Conservation (phyloP, 2,329 filamentous ascomycete genomes). For the Magnaporthiopsis poae region DNA sequence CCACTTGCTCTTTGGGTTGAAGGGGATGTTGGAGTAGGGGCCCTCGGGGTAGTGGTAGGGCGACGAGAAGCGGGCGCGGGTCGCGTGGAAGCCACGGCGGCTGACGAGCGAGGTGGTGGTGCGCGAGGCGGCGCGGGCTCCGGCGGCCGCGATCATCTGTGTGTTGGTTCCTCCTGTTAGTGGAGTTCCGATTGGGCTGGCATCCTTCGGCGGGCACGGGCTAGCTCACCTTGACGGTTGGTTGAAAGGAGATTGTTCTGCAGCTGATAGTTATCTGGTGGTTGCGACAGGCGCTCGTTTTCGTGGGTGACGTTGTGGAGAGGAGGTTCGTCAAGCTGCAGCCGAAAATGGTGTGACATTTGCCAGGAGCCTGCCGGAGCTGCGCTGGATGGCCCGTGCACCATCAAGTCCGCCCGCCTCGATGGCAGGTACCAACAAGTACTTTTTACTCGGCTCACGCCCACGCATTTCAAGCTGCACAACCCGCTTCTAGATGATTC, state of each 20-base stretch:
- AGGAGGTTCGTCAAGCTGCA: neutral
- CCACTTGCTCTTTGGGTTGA: slow-evolving; percentile 85
- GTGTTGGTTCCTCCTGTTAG: neutral
- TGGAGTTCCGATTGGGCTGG: slow-evolving; percentile 3
- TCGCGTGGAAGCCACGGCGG: slow-evolving; percentile 90
- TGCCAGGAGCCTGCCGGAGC: neutral
- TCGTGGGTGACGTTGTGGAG: neutral
- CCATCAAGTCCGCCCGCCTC: neutral
- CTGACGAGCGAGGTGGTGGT: slow-evolving; percentile 45
- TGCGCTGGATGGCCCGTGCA: neutral
- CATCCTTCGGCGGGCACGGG: neutral
- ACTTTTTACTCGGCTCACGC: neutral
- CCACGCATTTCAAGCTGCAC: no score
- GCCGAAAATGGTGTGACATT: neutral
- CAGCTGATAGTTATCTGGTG: neutral
- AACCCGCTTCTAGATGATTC: neutral
- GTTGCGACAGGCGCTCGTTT: neutral
- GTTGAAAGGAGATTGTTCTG: slow-evolving; percentile 9
- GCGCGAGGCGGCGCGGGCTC: slow-evolving; percentile 46
- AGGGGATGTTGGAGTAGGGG: slow-evolving; percentile 86
- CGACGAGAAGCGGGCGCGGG: slow-evolving; percentile 71
- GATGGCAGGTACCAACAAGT: neutral
- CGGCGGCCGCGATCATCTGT: slow-evolving; percentile 76
- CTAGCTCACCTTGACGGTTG: slow-evolving; percentile 6
- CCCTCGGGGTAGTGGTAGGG: slow-evolving; percentile 99